Evolutionary conservation across 805 yeast genomes (phyloP).

Genomic region (Yamadazyma ubonensis): DNA sequence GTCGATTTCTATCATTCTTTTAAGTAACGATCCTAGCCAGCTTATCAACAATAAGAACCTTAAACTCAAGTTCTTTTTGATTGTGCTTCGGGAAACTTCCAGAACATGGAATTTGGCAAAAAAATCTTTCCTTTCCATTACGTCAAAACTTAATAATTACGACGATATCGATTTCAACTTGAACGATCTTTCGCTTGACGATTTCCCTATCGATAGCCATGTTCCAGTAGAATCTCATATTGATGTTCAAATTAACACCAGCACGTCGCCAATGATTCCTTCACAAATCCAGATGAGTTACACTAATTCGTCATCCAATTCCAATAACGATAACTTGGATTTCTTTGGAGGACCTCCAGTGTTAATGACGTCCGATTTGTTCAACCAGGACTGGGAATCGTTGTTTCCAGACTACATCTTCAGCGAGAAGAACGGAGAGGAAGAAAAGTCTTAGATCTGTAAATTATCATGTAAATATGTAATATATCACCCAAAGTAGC

Average conservation of each 20-base stretch:
- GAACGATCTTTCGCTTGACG: constrained; percentile 9
- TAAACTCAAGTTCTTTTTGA: constrained; percentile 39
- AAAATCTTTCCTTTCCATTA: constrained; percentile 43
- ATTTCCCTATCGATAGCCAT: constrained; percentile 2
- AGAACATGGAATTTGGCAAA: constrained; percentile 49
- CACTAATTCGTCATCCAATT: constrained; percentile 6
- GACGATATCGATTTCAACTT: constrained; percentile 14
- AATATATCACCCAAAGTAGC: not conserved
- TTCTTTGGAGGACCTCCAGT: constrained; percentile 54
- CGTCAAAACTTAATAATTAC: constrained; percentile 26
- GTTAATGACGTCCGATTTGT: constrained; percentile 49
- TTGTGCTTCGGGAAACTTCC: constrained; percentile 40
- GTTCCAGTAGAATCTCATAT: not conserved
- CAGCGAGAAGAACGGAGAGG: constrained; percentile 17
- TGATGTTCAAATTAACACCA: too few species aligned
- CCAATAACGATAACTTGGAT: constrained; percentile 21
- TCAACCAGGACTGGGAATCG: constrained; percentile 50
- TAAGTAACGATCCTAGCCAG: constrained; percentile 26
- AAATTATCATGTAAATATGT: constrained; percentile 1
- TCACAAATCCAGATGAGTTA: constrained; percentile 8
- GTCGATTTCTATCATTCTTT: constrained; percentile 42
- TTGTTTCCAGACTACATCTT: constrained; percentile 48
- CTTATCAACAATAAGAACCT: constrained; percentile 25
- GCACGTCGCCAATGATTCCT: constrained; percentile 1
- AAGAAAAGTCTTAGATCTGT: not conserved